Evolutionary conservation across 305 asterid genomes (phyloP).

Genomic region (Petunia hybrid): DNA sequence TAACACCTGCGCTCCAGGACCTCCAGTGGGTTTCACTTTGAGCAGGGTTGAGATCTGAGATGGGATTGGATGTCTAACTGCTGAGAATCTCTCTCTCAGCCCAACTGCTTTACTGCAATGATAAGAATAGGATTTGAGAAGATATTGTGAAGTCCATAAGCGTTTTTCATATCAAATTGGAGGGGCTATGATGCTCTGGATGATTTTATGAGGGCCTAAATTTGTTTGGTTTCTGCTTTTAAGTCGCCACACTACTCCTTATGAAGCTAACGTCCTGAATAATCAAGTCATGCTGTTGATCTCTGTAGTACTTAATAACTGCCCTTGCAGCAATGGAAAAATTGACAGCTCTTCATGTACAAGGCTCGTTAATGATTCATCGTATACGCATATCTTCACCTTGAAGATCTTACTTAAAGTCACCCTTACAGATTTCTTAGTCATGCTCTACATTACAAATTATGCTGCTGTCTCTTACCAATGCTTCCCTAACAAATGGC

Average conservation of each 20-base stretch:
- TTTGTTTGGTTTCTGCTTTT: background rate
- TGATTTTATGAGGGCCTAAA: slow-evolving; percentile 6
- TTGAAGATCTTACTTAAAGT: background rate
- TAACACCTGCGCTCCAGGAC: background rate
- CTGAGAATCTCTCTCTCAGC: slow-evolving; percentile 2
- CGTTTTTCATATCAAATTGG: background rate
- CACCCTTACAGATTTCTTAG: background rate
- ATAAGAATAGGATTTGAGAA: slow-evolving; percentile 17
- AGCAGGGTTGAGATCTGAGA: background rate
- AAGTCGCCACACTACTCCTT: background rate
- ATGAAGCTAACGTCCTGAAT: slow-evolving; percentile 1
- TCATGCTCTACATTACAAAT: background rate
- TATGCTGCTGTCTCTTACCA: slow-evolving; percentile 2
- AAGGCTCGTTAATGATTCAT: slow-evolving; percentile 2
- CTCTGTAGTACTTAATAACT: background rate
- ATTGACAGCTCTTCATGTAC: background rate
- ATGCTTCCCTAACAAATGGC: background rate
- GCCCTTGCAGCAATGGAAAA: background rate
- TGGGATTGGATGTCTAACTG: background rate
- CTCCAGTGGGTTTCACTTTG: background rate
- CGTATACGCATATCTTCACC: background rate
- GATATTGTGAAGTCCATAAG: slow-evolving; percentile 10
- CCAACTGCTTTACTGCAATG: slow-evolving; percentile 20
- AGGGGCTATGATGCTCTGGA: background rate
- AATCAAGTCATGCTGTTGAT: background rate